Evolutionary conservation across 495 filamentous ascomycete species (phyloP).

Genomic region (Hyphodiscus hymeniophilus): DNA sequence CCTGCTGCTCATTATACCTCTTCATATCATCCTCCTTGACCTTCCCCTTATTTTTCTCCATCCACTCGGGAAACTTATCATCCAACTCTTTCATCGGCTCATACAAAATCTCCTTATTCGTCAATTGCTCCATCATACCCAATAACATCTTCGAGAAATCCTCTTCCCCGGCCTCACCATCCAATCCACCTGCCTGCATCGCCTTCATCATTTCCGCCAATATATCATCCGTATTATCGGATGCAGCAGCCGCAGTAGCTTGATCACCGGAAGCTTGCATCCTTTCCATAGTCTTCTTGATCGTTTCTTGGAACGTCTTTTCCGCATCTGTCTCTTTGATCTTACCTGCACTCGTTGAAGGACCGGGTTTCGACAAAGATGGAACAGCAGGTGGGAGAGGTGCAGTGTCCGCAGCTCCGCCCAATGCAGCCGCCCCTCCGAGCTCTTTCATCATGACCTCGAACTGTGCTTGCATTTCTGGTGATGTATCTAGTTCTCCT

Average conservation of each 20-base stretch:
- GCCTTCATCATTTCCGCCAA: constrained; percentile 80
- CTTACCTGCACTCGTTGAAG: constrained; percentile 17
- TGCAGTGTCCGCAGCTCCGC: constrained; percentile 19
- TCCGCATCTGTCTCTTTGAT: constrained; percentile 28
- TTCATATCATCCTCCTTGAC: constrained; percentile 60
- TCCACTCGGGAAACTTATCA: constrained; percentile 84
- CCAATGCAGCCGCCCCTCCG: constrained; percentile 37
- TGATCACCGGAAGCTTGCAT: constrained; percentile 82
- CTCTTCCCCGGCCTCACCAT: constrained; percentile 63
- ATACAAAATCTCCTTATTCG: constrained; percentile 95
- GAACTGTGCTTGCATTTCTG: constrained; percentile 80
- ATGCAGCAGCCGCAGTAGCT: constrained; percentile 66
- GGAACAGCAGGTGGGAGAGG: not conserved
- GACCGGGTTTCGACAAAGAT: constrained; percentile 16
- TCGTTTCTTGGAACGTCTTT: constrained; percentile 81
- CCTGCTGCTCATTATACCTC: constrained; percentile 74
- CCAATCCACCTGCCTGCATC: constrained; percentile 55
- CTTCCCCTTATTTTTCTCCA: constrained; percentile 64
- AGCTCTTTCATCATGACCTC: constrained; percentile 78
- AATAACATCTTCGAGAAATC: constrained; percentile 88
- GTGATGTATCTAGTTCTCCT: constrained; percentile 57
- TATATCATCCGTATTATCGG: constrained; percentile 67
- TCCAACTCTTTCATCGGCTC: constrained; percentile 97
- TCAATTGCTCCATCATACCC: constrained; percentile 98
- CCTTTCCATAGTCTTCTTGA: constrained; percentile 83